Evolutionary conservation across 2,329 filamentous ascomycete species (phyloP).

Genomic region (Arthrobotrys iridis): DNA sequence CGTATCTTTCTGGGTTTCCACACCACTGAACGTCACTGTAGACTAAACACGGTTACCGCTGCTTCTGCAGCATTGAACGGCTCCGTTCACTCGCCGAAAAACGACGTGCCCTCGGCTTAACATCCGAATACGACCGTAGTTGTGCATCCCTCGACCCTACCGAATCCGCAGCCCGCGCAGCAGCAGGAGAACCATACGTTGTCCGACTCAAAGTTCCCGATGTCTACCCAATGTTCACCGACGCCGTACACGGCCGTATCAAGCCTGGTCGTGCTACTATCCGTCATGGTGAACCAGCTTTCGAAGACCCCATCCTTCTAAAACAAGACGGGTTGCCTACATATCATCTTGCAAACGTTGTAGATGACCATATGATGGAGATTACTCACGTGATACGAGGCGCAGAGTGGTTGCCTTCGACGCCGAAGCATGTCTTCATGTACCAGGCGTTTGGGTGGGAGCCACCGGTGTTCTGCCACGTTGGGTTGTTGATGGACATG

Average conservation of each 20-base stretch:
- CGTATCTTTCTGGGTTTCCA: not conserved
- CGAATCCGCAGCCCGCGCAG: conserved; percentile 76
- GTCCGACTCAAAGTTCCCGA: conserved; percentile 71
- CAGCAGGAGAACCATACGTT: conserved; percentile 75
- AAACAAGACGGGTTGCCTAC: conserved; percentile 94
- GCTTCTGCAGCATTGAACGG: conserved; percentile 83
- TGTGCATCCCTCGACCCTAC: conserved; percentile 74
- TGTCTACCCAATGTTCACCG: conserved; percentile 72
- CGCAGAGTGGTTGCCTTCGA: conserved; percentile 95
- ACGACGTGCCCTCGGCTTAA: conserved; percentile 69
- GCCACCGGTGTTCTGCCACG: conserved; percentile 79
- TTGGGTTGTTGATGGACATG: conserved; percentile 76
- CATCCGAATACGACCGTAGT: conserved; percentile 74
- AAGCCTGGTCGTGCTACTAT: conserved; percentile 66
- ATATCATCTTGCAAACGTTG: conserved; percentile 96
- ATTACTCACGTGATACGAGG: conserved; percentile 96
- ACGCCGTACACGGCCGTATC: conserved; percentile 80
- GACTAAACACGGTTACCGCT: conserved; percentile 83
- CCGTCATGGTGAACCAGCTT: conserved; percentile 65
- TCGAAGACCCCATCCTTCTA: conserved; percentile 86
- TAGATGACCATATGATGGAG: conserved; percentile 94
- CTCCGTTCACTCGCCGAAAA: conserved; percentile 74
- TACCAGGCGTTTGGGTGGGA: conserved; percentile 81
- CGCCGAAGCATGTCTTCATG: conserved; percentile 77
- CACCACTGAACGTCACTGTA: not conserved